Evolutionary conservation across 2,329 filamentous ascomycete genomes (phyloP).

Genomic region (Lanzia echinophila): DNA sequence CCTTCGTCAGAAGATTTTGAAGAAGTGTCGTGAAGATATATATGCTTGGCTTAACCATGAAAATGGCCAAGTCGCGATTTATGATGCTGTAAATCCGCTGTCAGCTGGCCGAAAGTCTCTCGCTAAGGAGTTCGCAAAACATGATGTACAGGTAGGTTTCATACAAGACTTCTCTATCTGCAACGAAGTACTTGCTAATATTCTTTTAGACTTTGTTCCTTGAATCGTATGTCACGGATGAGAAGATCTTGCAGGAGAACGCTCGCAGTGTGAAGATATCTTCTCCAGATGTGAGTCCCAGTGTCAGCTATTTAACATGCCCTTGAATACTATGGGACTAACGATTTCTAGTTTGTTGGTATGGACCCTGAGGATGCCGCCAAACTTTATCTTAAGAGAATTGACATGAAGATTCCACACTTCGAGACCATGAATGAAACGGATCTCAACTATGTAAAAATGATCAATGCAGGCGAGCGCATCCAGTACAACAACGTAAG

Average conservation of each 20-base stretch:
- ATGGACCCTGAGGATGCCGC: conserved; percentile 93
- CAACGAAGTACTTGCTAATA: conserved; percentile 11
- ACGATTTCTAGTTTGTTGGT: conserved; percentile 62
- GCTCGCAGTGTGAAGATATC: conserved; percentile 96
- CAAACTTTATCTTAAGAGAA: conserved; percentile 81
- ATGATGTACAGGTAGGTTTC: conserved; percentile 70
- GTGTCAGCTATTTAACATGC: background rate
- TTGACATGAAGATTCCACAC: conserved; percentile 85
- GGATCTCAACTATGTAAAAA: conserved; percentile 96
- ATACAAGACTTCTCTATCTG: conserved; percentile 10
- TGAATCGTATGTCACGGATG: conserved; percentile 90
- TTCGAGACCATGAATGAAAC: conserved; percentile 95
- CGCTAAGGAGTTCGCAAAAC: conserved; percentile 95
- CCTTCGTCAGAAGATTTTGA: conserved; percentile 91
- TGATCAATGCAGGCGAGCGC: conserved; percentile 94
- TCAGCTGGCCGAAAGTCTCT: conserved; percentile 74
- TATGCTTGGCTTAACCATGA: conserved; percentile 95
- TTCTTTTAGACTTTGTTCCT: conserved; percentile 76
- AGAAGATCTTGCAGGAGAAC: conserved; percentile 91
- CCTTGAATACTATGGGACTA: conserved; percentile 3
- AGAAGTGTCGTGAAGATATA: conserved; percentile 95
- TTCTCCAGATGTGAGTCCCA: conserved; percentile 70
- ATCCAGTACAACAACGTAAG: conserved; percentile 95
- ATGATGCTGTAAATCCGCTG: conserved; percentile 94
- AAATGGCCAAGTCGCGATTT: conserved; percentile 96